Evolutionary conservation across 1,284 basidiomycete species (phyloP).

Genomic region (Peniophora sp.): DNA sequence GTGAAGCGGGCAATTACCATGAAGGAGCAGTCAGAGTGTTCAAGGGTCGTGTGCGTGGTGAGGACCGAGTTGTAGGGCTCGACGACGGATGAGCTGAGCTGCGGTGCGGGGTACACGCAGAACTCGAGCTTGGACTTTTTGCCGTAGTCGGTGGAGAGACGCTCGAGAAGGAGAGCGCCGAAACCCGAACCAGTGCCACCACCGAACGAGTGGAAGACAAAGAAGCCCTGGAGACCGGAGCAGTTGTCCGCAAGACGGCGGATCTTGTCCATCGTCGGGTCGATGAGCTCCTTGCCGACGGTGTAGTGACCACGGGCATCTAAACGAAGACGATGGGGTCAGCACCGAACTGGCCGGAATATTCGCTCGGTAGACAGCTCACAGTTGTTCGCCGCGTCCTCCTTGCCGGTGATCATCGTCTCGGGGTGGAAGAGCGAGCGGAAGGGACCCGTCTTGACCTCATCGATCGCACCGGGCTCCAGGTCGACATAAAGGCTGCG

Average conservation of each 20-base stretch:
- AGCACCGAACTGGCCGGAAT: neutral
- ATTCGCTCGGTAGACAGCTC: conserved; percentile 22
- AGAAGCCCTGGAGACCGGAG: conserved; percentile 98
- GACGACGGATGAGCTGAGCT: conserved; percentile 93
- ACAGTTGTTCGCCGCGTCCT: conserved; percentile 99
- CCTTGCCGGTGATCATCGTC: conserved; percentile 98
- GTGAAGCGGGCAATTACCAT: no score
- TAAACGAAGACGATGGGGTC: conserved; percentile 22
- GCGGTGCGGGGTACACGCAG: conserved; percentile 94
- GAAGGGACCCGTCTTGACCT: conserved; percentile 93
- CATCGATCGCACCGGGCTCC: conserved; percentile 94
- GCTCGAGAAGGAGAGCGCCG: conserved; percentile 93
- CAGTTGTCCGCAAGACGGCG: conserved; percentile 97
- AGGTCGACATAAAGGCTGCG: conserved; percentile 96
- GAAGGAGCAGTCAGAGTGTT: conserved; percentile 99
- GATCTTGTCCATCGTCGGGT: conserved; percentile 91
- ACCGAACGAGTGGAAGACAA: conserved; percentile 99
- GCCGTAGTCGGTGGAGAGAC: conserved; percentile 95
- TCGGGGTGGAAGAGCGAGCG: conserved; percentile 97
- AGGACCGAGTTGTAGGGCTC: conserved; percentile 99
- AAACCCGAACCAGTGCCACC: conserved; percentile 99
- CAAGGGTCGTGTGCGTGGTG: conserved; percentile 98
- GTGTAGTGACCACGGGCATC: conserved; percentile 99
- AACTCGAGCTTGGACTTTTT: conserved; percentile 99
- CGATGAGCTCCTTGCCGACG: conserved; percentile 91